Conservation (phyloP, 2,329 filamentous ascomycete species). For the Atkinsonella hypoxylon region DNA sequence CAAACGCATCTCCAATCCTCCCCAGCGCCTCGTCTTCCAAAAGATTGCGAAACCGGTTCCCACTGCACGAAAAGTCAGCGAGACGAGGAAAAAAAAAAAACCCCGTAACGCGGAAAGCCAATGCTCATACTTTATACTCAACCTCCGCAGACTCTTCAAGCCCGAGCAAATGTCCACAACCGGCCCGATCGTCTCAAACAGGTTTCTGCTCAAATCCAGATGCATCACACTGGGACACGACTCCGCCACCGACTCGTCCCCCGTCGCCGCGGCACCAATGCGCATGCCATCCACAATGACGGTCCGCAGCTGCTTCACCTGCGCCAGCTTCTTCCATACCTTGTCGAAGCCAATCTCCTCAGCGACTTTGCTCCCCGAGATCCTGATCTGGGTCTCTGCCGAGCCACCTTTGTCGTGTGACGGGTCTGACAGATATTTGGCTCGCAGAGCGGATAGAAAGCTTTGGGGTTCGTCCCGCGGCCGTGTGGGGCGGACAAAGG, state of each 20-base stretch:
- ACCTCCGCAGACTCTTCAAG: slow-evolving; percentile 49
- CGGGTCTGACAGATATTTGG: slow-evolving; percentile 67
- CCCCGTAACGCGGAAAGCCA: background rate
- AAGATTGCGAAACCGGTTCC: slow-evolving; percentile 53
- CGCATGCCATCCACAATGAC: slow-evolving; percentile 71
- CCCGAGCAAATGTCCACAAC: slow-evolving; percentile 60
- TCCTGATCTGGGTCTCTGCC: slow-evolving; percentile 41
- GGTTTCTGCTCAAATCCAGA: slow-evolving; percentile 74
- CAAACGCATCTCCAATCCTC: slow-evolving; percentile 29
- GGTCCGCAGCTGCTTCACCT: slow-evolving; percentile 65
- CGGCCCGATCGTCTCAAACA: slow-evolving; percentile 57
- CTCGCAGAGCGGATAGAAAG: slow-evolving; percentile 67
- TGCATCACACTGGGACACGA: slow-evolving; percentile 60
- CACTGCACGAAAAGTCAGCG: slow-evolving; percentile 33
- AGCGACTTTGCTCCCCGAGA: slow-evolving; percentile 64
- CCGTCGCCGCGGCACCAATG: slow-evolving; percentile 32
- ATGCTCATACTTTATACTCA: slow-evolving; percentile 51
- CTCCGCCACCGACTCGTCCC: slow-evolving; percentile 28
- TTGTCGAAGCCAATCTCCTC: slow-evolving; percentile 96
- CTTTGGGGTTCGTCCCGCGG: slow-evolving; percentile 54
- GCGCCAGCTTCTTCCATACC: slow-evolving; percentile 66
- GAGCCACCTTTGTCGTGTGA: slow-evolving; percentile 23
- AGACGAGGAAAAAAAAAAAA: background rate
- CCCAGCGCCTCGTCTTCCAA: slow-evolving; percentile 23
- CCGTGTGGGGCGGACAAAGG: slow-evolving; percentile 73